Evolutionary conservation across 1,139 yeast genomes (phyloP), one percentile per base, ranked within the genome.

Genomic region (Hemisphaericaspora lyxosophila): DNA sequence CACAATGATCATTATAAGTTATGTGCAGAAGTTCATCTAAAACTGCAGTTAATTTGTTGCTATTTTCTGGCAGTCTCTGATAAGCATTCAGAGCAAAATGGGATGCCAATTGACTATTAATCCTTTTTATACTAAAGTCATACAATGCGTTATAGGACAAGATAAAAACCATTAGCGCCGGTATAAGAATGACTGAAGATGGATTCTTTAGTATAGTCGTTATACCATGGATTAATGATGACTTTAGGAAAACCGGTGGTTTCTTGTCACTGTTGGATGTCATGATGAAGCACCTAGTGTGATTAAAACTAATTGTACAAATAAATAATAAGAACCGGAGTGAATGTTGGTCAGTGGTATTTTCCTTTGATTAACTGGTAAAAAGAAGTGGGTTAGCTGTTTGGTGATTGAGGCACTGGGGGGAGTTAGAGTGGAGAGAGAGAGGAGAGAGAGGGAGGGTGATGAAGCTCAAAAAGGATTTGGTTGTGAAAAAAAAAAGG

Each of bases 151-250:
- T 46, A 51, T 78, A 80, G 6, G 83, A 70, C n/a, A 79, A 44
- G 3, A 74, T 58, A 43, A 78, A 75, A 2, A 72, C 62, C 4
- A 78, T 36, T 4, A 78, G 55, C 3, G 77, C 62, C 0, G 85
- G 82, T 58, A 74, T 53, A 20, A 80, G 55, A 13, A 81, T 78
- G 41, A 64, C 67, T 5, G 54, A 47, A 26, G 68, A 54, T 3
- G 80, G 80, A 26, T 62, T 32, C 18, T 25, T 34, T 26, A 40
- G 25, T 11, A 36, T 32, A 14, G 31, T 4, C 8, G 36, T 23
- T 6, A 36, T 36, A 6, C 26, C 13, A 6, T 12, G 22, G n/a
- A 36, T 36, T 33, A 33, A 19, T 3, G 17, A 32, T 12, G 34
- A 25, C 26, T 30, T 30, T 20, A 11, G 8, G 7, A 30, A 22